Evolutionary conservation across 2,329 filamentous ascomycete genomes (phyloP).

Genomic region (Colletotrichum godetiae): DNA sequence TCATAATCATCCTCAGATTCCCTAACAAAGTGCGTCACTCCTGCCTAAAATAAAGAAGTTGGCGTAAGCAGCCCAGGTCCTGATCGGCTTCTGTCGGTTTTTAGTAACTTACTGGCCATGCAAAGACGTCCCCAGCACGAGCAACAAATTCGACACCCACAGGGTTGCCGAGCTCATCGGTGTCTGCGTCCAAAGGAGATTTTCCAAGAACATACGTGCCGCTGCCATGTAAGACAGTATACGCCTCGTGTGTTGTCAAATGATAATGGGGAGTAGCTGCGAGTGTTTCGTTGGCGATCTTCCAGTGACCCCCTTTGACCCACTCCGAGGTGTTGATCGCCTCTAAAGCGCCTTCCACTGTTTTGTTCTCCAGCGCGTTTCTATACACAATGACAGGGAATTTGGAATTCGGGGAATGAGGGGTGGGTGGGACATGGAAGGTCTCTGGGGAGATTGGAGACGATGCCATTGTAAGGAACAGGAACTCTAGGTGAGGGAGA

Average conservation of each 20-base stretch:
- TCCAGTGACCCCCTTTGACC: background rate
- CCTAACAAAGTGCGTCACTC: background rate
- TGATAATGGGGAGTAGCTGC: background rate
- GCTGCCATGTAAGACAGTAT: background rate
- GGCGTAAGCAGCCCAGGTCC: no score
- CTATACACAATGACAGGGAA: background rate
- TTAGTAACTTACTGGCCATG: background rate
- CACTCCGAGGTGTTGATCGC: background rate
- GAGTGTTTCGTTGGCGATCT: background rate
- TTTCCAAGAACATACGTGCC: background rate
- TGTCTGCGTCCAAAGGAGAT: background rate
- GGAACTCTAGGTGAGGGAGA: no score
- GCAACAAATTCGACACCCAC: background rate
- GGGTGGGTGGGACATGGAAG: background rate
- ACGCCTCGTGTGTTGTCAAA: background rate
- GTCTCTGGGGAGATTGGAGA: background rate
- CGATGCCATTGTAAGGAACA: background rate
- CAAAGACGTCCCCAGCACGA: background rate
- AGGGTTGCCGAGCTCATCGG: background rate
- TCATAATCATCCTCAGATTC: background rate
- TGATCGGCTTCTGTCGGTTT: no score
- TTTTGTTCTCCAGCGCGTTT: background rate
- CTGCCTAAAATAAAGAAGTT: background rate
- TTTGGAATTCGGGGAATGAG: background rate
- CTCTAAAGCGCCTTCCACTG: background rate